Percentiles rank a stretch among this genome's conserved stretches.
Evolutionary conservation across 139 green algal genomes (phyloP).

Genomic region (Chloropicon primus): DNA sequence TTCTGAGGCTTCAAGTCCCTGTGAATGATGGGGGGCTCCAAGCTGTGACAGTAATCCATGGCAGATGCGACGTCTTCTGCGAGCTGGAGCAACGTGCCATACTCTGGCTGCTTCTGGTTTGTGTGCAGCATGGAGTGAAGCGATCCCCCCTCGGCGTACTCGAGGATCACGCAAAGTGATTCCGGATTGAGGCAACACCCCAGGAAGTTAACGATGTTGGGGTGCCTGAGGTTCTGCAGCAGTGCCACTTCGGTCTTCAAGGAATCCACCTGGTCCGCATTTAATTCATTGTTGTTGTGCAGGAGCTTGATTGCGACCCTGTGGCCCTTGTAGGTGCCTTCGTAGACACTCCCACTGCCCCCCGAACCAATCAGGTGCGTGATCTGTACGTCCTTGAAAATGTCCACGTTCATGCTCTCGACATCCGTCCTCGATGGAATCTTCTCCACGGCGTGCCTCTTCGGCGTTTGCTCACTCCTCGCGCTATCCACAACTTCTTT

Average conservation of each 20-base stretch:
- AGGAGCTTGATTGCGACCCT: not conserved
- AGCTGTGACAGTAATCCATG: conserved; percentile 39
- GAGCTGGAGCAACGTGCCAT: conserved; percentile 17
- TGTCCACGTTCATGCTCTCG: not conserved
- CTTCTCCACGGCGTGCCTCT: not conserved
- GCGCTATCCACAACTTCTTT: not conserved
- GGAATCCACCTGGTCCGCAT: not conserved
- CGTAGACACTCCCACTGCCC: not conserved
- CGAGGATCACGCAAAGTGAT: conserved; percentile 56
- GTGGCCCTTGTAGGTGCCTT: not conserved
- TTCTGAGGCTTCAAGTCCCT: conserved; percentile 37
- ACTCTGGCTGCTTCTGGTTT: not conserved
- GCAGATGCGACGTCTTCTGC: conserved; percentile 42
- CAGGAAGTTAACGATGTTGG: conserved; percentile 32
- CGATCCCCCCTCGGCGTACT: conserved; percentile 40
- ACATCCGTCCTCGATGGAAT: not conserved
- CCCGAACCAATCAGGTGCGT: not conserved
- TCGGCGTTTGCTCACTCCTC: not conserved
- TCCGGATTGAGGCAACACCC: conserved; percentile 35
- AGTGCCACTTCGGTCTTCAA: not conserved
- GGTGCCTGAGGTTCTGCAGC: conserved; percentile 24
- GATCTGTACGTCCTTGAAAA: not conserved
- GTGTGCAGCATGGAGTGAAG: conserved; percentile 38
- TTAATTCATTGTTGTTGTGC: not conserved
- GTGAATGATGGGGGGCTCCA: conserved; percentile 16